Base-by-base conservation (phyloP, 208 protist genomes). In the Trypanosoma caninum region DNA sequence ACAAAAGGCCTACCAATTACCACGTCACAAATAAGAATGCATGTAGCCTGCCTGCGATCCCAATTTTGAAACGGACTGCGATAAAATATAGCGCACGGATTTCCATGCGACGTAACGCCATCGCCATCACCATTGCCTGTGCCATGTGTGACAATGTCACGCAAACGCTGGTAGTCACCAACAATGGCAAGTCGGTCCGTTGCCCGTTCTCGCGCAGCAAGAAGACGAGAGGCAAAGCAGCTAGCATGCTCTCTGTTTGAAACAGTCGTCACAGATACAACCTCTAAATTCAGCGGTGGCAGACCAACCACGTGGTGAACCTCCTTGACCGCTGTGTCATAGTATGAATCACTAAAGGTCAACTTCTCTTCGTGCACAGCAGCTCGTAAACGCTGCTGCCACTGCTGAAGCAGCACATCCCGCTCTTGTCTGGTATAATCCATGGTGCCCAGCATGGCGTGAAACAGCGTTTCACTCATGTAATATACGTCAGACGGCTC, bases 21-120 rank as follows among this genome's bases (percentile, higher is more conserved):
- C 11, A 92, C 81, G 27, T 92, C 85, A 44, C 85, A 92, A 14
- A 92, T 50, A 18, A 92, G 74, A 30, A 89, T 34, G 22, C 69
- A 54, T 34, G 78, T 83, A 23, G 72, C 57, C 22, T 66, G 56
- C 18, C 45, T 55, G n/a, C 69, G 41, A 5, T 35, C 56, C 71
- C 72, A 80, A 23, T 74, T 51, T 40, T 54, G 51, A 65, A 92
- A 92, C 1, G 85, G 85, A 10, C 74, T 54, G 6, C 71, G 78
- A 41, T 72, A 53, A 52, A 92, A 92, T 4, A 79, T 34, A 14
- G 76, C 52, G 14, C 69, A 72, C 13, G 63, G 42, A 41, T 16
- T 48, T 22, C 28, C 37, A 10, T 18, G 47, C 18, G 35, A 11
- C 16, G 0, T n/a, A 46, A 8, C 38, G 7, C 28, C 47, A 23